These are phyloP conservation scores for Infundibulicybe gibba DNA, from an alignment of 768 basidiomycete genomes.

Conservation along the genomic window DNA sequence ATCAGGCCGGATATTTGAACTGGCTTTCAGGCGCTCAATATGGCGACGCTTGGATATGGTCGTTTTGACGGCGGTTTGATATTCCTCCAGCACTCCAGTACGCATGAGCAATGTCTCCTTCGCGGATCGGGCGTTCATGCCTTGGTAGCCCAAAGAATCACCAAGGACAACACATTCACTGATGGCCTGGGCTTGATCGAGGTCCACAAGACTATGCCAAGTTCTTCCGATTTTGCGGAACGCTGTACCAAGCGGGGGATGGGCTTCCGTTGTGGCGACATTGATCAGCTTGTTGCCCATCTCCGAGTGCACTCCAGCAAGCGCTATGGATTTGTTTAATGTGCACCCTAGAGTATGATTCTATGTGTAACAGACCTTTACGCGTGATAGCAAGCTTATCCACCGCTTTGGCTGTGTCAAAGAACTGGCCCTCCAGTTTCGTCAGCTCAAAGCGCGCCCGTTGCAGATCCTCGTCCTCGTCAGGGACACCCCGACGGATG, in stretches of 20 bases:
- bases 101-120: conserved; percentile 93
- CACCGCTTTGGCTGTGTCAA: conserved; percentile 87
- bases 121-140: conserved; percentile 93
- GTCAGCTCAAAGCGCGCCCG: conserved; percentile 89
- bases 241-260: conserved; percentile 80
- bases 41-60: conserved; percentile 91
- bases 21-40: conserved; percentile 85
- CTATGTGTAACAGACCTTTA: conserved; percentile 49
- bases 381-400: conserved; percentile 80
- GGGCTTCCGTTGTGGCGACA: conserved; percentile 85
- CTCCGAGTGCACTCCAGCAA: conserved; percentile 77
- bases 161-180: conserved; percentile 94
- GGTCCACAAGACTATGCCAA: conserved; percentile 84
- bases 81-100: conserved; percentile 89
- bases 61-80: conserved; percentile 88
- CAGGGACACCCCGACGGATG: conserved; percentile 77
- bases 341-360: no score
- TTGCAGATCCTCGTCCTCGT: conserved; percentile 93
- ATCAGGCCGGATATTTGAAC: conserved; percentile 80
- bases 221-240: conserved; percentile 82
- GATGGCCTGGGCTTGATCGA: conserved; percentile 87
- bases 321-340: conserved; percentile 38
- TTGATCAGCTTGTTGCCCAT: conserved; percentile 92
- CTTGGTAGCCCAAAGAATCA: conserved; percentile 96
- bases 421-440: conserved; percentile 88